phyloP scores from a whole-genome alignment of 768 basidiomycete genomes.

The Psilocybe sp. region DNA sequence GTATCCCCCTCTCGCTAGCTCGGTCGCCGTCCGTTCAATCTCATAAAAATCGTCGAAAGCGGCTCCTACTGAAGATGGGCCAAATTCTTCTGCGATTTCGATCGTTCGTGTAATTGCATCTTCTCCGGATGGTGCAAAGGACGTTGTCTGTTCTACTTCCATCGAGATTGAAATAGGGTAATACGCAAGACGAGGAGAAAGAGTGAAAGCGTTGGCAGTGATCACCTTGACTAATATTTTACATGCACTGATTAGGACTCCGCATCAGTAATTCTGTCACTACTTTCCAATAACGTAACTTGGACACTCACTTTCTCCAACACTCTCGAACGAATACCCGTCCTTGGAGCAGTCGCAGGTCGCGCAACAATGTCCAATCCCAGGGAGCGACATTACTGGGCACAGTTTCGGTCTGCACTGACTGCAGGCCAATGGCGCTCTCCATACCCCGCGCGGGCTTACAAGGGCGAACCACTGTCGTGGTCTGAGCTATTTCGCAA shows the following conservation, averaged over 20 bases:
- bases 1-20: slow-evolving; percentile 61
- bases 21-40: slow-evolving; percentile 59
- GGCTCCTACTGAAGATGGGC: slow-evolving; percentile 24
- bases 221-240: neutral
- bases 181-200: neutral
- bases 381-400: slow-evolving; percentile 79
- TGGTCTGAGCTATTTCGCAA: slow-evolving; percentile 85
- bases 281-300: neutral
- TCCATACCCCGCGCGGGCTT: slow-evolving; percentile 54
- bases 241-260: too few species aligned
- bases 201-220: neutral
- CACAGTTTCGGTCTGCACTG: slow-evolving; percentile 66
- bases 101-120: slow-evolving; percentile 62
- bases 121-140: slow-evolving; percentile 31
- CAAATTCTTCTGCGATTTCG: slow-evolving; percentile 39
- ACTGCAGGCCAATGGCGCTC: slow-evolving; percentile 76
- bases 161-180: neutral
- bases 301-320: neutral
- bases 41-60: slow-evolving; percentile 73
- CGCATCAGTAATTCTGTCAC: too few species aligned
- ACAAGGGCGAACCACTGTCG: slow-evolving; percentile 48
- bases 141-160: slow-evolving; percentile 13
- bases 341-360: neutral
- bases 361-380: slow-evolving; percentile 24
- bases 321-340: neutral